Conservation (phyloP, 345 rosid genomes). For the Bruguiera parviflora region DNA sequence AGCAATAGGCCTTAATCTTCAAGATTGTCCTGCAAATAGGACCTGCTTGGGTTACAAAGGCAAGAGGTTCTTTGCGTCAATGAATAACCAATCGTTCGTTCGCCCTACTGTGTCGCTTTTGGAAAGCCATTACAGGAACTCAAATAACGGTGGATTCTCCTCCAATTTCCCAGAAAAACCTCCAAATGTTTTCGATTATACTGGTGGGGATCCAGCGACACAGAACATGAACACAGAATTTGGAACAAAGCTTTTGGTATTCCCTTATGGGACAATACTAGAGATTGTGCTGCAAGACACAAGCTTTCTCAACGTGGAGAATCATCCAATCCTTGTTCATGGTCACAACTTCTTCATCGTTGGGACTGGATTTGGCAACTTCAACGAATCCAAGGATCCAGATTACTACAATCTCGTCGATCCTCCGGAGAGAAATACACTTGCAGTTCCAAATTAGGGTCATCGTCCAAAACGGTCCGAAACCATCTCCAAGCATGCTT, state of each 20-base stretch:
- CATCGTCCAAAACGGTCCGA: slow-evolving; percentile 17
- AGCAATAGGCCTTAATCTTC: background rate
- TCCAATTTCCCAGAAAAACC: slow-evolving; percentile 15
- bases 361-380: slow-evolving; percentile 21
- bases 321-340: slow-evolving; percentile 17
- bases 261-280: slow-evolving; percentile 8
- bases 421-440: slow-evolving; percentile 18
- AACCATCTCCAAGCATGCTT: slow-evolving; percentile 16
- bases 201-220: slow-evolving; percentile 11
- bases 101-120: background rate
- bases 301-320: slow-evolving; percentile 9
- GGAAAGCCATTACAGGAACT: slow-evolving; percentile 9
- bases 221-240: slow-evolving; percentile 6
- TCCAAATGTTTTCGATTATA: slow-evolving; percentile 11
- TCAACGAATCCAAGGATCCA: slow-evolving; percentile 8
- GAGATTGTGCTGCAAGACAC: slow-evolving; percentile 22
- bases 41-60: slow-evolving; percentile 7
- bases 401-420: slow-evolving; percentile 7
- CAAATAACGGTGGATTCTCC: background rate
- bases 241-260: slow-evolving; percentile 10
- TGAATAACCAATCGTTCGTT: slow-evolving; percentile 19
- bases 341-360: slow-evolving; percentile 22
- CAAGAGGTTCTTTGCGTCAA: background rate
- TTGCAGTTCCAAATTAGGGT: slow-evolving; percentile 19
- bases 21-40: background rate